Evolutionary conservation across 169 alveolate species (phyloP).

Genomic region (Eimeria necatrix): DNA sequence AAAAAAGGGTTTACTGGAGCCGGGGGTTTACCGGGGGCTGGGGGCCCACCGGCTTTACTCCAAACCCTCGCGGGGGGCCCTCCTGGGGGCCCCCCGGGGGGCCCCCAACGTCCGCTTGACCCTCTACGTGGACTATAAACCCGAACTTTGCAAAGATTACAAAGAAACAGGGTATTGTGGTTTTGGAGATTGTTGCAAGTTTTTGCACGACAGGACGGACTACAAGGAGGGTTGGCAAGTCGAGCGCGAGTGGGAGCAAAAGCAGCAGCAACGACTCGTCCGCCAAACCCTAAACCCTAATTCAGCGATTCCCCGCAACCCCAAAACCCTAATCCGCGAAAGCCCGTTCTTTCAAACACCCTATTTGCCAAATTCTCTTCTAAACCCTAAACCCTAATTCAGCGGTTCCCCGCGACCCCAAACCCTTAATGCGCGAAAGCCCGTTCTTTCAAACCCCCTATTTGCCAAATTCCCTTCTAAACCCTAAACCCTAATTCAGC

Average conservation of each 20-base stretch:
- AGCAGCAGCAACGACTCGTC: constrained; percentile 89
- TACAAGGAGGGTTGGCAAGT: constrained; percentile 97
- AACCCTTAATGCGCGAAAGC: too few relatives aligned
- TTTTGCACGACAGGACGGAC: constrained; percentile 98
- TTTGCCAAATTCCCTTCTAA: too few relatives aligned
- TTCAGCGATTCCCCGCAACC: too few relatives aligned
- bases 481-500: too few relatives aligned
- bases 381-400: too few relatives aligned
- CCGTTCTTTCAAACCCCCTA: too few relatives aligned
- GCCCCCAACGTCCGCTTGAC: constrained; percentile 94
- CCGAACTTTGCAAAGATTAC: constrained; percentile 98
- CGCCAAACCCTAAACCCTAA: constrained; percentile 5
- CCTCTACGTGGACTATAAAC: constrained; percentile 96
- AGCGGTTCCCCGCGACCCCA: too few relatives aligned
- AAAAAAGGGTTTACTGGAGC: constrained; percentile 89
- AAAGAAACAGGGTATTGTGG: constrained; percentile 99
- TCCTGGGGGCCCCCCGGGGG: constrained; percentile 94
- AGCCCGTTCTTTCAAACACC: too few relatives aligned
- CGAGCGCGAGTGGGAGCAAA: constrained; percentile 95
- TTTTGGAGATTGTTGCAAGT: constrained; percentile 97
- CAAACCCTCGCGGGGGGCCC: constrained; percentile 88
- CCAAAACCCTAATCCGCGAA: too few relatives aligned
- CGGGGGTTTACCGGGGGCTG: constrained; percentile 90
- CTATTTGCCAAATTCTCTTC: too few relatives aligned
- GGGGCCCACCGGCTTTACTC: constrained; percentile 91